Conservation (phyloP, 2,329 filamentous ascomycete species). For the Venturiaceae sp. region DNA sequence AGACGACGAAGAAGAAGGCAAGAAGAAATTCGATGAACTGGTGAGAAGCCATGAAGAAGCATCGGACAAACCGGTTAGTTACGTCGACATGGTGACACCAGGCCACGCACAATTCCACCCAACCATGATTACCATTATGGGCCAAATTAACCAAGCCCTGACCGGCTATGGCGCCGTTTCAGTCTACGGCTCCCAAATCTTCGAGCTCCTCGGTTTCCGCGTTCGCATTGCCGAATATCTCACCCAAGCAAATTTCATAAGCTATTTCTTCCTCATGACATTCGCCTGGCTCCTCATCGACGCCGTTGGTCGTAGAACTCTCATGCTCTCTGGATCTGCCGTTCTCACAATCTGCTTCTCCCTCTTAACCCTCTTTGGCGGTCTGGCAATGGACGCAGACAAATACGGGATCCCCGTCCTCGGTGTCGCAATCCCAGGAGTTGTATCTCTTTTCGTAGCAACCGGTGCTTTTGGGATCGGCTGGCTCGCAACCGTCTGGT, state of each 20-base stretch:
- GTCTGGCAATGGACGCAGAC: slow-evolving; percentile 32
- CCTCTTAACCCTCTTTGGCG: slow-evolving; percentile 43
- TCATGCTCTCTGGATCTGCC: slow-evolving; percentile 44
- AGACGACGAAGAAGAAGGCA: slow-evolving; percentile 36
- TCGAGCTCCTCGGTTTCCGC: slow-evolving; percentile 48
- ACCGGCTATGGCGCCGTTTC: slow-evolving; percentile 51
- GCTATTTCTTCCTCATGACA: slow-evolving; percentile 53
- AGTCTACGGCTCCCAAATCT: slow-evolving; percentile 55
- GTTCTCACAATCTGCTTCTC: slow-evolving; percentile 39
- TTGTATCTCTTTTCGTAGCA: slow-evolving; percentile 43
- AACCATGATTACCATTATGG: slow-evolving; percentile 52
- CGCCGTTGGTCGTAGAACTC: slow-evolving; percentile 41
- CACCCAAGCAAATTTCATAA: slow-evolving; percentile 51
- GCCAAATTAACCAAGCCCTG: slow-evolving; percentile 51
- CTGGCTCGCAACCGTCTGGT: slow-evolving; percentile 50
- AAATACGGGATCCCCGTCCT: slow-evolving; percentile 28
- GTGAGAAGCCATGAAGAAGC: slow-evolving; percentile 41
- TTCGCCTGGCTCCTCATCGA: slow-evolving; percentile 51
- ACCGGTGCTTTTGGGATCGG: slow-evolving; percentile 53
- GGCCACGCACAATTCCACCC: slow-evolving; percentile 48
- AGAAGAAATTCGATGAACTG: slow-evolving; percentile 40
- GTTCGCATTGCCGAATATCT: slow-evolving; percentile 43
- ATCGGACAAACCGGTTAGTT: slow-evolving; percentile 36
- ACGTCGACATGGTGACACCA: slow-evolving; percentile 49
- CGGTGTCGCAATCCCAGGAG: slow-evolving; percentile 39